These are phyloP conservation scores for Hysterium pulicare DNA, from an alignment of 2,329 filamentous ascomycete genomes.

Conservation along the genomic window DNA sequence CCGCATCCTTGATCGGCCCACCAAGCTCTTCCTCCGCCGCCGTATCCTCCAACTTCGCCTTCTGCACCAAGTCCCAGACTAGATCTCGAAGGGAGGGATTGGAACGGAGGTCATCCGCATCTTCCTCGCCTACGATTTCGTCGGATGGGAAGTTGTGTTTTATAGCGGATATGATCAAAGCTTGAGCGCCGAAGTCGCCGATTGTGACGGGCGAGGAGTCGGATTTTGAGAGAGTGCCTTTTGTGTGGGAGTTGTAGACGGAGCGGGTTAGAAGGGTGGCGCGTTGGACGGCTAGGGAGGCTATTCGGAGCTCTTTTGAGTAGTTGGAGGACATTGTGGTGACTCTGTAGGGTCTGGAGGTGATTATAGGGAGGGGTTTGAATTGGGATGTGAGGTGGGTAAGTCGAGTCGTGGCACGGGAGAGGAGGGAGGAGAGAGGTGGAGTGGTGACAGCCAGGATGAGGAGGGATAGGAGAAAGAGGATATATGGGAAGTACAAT, in stretches of 20 bases:
- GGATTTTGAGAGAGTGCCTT: slow-evolving; percentile 90
- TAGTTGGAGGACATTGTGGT: slow-evolving; percentile 47
- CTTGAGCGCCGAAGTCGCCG: slow-evolving; percentile 96
- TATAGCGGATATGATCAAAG: slow-evolving; percentile 88
- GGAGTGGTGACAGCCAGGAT: slow-evolving; percentile 24
- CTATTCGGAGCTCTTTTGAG: slow-evolving; percentile 74
- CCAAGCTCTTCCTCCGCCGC: slow-evolving; percentile 66
- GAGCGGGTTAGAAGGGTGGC: slow-evolving; percentile 72
- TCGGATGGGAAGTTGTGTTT: slow-evolving; percentile 86
- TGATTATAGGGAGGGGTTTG: slow-evolving; percentile 9
- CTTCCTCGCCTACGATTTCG: slow-evolving; percentile 92
- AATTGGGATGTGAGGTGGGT: slow-evolving; percentile 8
- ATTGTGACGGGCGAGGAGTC: slow-evolving; percentile 97
- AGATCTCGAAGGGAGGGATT: slow-evolving; percentile 67
- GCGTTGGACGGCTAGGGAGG: slow-evolving; percentile 84
- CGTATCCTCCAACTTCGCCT: slow-evolving; percentile 65
- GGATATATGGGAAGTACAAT: slow-evolving; percentile 28
- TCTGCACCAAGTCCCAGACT: slow-evolving; percentile 80
- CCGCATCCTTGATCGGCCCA: slow-evolving; percentile 62
- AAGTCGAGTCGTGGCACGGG: slow-evolving; percentile 21
- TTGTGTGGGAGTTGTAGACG: slow-evolving; percentile 83
- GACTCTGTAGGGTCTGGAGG: slow-evolving; percentile 9
- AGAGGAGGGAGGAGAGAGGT: slow-evolving; percentile 28
- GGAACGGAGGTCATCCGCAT: slow-evolving; percentile 73
- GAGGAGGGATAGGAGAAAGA: slow-evolving; percentile 23